These are phyloP conservation scores for Brasenia schreberi DNA, from an alignment of 164 flowering plant genomes.

Conservation along the genomic window DNA sequence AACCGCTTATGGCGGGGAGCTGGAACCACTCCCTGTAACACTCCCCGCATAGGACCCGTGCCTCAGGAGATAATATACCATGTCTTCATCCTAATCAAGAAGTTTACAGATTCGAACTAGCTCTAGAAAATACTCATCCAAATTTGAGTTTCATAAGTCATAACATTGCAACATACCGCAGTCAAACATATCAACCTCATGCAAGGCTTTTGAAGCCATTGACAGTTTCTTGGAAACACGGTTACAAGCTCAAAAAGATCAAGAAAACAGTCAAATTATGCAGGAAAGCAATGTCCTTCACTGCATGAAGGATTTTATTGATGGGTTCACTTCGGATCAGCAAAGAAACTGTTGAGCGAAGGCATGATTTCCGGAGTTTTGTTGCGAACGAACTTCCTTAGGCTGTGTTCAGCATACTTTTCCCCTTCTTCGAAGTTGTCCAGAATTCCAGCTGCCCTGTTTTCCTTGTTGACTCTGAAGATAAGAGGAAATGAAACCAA, in stretches of 20 bases:
- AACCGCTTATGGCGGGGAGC: too few relatives aligned
- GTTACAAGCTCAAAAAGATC: not conserved
- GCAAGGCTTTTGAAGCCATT: not conserved
- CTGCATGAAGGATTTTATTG: too few relatives aligned
- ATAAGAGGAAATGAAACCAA: not conserved
- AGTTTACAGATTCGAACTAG: too few relatives aligned
- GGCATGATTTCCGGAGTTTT: constrained; percentile 19
- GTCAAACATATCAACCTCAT: too few relatives aligned
- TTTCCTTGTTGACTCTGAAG: constrained; percentile 15
- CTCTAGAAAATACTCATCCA: too few relatives aligned
- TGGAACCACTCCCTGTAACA: too few relatives aligned
- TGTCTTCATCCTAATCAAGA: too few relatives aligned
- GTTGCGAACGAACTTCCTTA: constrained; percentile 16
- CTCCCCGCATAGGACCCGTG: too few relatives aligned
- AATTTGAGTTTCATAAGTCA: too few relatives aligned
- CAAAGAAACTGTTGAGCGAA: constrained; percentile 11
- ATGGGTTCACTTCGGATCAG: constrained; percentile 12
- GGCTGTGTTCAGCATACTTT: constrained; percentile 14
- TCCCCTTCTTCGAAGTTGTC: constrained; percentile 20
- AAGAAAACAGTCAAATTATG: not conserved
- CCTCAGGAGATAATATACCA: too few relatives aligned
- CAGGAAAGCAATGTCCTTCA: not conserved
- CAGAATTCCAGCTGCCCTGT: constrained; percentile 17
- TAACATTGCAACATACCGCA: too few relatives aligned
- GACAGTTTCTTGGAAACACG: not conserved